Evolutionary conservation across 23 red algal genomes (phyloP), one percentile per base, ranked within the genome.

Genomic region (Gracilaria domingensis): DNA sequence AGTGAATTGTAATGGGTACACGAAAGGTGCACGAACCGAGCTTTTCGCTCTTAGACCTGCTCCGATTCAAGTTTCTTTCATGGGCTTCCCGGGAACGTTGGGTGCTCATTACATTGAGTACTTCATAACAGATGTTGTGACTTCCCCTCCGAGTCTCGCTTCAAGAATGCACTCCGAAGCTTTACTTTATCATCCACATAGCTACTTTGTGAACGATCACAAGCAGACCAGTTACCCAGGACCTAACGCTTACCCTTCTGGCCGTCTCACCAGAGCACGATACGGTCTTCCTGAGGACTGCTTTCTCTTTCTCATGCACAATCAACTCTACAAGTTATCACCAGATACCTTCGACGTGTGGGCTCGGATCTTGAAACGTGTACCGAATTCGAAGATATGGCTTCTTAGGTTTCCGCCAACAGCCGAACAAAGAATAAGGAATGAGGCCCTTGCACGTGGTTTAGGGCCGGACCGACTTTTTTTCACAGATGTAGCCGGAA

Each of bases 161-260:
- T 73, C 62, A 21, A 64, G 82, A 57, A 92, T 87, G 73, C 86
- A 95, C 61, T 87, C 94, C 17, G 94, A 95, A 58, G 42, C 80
- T 23, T 61, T 95, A 47, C 38, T 95, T 66, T 89, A 89, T 56
- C 94, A 95, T 67, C 94, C 94, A 21, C 94, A 95, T 74, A 89
- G 86, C 83, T 95, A 95, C 60, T 95, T 95, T 86, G 94, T 95
- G 44, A 91, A 87, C 61, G 94, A 95, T 36, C 94, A 95, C 65
- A 75, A 64, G 23, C 94, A 95, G 56, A 91, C 94, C 13, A 89
- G 81, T 38, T 75, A 81, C 39, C 81, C 85, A 0, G 82, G 73
- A 8, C 71, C 81, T 7, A n/a, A 18, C 4, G 64, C 80, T 17
- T 74, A 72, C n/a, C 80, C 84, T 12, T 81, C 79, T 53, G 85